Conservation (phyloP, 2,329 filamentous ascomycete species). For the Dactylellina drechsleri region DNA sequence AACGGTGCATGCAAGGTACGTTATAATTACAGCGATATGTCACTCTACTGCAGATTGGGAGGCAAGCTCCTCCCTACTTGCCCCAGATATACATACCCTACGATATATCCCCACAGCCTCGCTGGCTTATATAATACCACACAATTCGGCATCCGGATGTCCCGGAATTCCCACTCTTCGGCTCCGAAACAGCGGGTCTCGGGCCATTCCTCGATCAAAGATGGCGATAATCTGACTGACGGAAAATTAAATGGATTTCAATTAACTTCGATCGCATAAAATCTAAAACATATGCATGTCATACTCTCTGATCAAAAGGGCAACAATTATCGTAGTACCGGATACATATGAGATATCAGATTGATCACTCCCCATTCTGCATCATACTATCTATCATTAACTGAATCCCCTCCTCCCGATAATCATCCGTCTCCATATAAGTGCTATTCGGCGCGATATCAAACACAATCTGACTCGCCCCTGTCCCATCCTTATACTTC, state of each 20-base stretch:
- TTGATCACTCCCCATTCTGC: slow-evolving; percentile 10
- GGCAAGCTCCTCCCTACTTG: background rate
- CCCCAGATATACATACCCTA: background rate
- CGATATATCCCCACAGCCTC: background rate
- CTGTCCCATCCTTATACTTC: slow-evolving; percentile 58
- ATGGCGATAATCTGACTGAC: background rate
- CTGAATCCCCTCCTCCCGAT: slow-evolving; percentile 59
- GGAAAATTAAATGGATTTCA: too few species aligned
- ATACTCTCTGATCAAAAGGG: too few species aligned
- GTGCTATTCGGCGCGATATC: slow-evolving; percentile 59
- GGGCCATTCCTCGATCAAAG: background rate
- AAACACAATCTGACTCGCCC: slow-evolving; percentile 60
- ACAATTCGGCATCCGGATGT: background rate
- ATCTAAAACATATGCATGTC: too few species aligned
- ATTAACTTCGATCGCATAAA: too few species aligned
- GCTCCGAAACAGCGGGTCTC: slow-evolving; percentile 1
- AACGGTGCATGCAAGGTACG: slow-evolving; percentile 2
- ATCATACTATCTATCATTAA: slow-evolving; percentile 57
- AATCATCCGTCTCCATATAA: slow-evolving; percentile 60
- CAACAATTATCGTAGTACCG: too few species aligned
- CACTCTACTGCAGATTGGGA: too few species aligned
- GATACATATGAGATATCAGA: background rate
- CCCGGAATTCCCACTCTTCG: background rate
- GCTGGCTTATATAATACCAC: background rate
- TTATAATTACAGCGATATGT: background rate